Base-by-base conservation (phyloP, 768 basidiomycete genomes). In the Pleurotus eryngii region DNA sequence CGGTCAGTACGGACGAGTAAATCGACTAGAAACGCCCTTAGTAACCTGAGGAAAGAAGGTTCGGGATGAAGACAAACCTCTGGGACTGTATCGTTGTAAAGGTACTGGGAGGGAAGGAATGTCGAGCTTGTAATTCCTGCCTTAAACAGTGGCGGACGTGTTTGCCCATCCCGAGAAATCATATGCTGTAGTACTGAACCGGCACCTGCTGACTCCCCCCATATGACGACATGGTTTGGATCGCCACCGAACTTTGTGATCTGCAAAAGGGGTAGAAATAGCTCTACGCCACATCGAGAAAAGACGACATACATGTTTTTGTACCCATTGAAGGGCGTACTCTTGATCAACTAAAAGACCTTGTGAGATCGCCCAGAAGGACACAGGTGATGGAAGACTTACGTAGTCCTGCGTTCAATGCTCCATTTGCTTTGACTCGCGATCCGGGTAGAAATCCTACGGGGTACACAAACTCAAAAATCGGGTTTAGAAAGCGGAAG, bases 171-270 rank as follows among this genome's bases (percentile, higher is more conserved):
- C 11, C 72, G 53, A 8, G 73, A 72, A 7, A 74, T 56, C 22
- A 74, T 56, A 12, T 72, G 72, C 22, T 73, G 70, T 4, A 73
- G 37, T 14, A 72, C 69, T 9, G 72, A 72, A 2, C 72, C 71
- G 2, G 61, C 72, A 64, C 68, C 66, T 9, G 69, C 70, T 0
- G 67, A 72, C 61, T 72, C 65, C 1, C 74, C 74, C 71, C 70
- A 73, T 38, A 74, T 70, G 7, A 70, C 72, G 17, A 86, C 76
- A 1, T 72, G 72, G 7, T 66, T 64, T 1, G 79, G 78, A 67
- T 85, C 83, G 0, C 84, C 84, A 38, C 83, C 83, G 59, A 86
- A 86, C n/a, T 75, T 72, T 1, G 68, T 65, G 58, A 85, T 84
- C 65, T 65, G 42, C 20, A 2, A 43, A 8, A 14, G 45, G 22